phyloP scores from a whole-genome alignment of 2,329 filamentous ascomycete genomes.

The Beauveria varroae region DNA sequence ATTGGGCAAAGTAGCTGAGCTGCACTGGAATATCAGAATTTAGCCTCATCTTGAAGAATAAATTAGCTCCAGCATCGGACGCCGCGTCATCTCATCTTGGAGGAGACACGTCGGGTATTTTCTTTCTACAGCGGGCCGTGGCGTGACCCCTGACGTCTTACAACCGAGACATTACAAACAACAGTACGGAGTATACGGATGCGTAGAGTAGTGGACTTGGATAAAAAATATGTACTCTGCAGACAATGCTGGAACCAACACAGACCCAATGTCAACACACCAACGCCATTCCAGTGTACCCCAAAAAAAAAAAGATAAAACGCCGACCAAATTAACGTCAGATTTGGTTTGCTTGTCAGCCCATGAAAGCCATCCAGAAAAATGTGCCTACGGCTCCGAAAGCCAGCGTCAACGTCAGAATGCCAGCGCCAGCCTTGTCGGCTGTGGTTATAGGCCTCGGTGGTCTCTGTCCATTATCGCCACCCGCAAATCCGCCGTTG shows the following conservation, averaged over 20 bases:
- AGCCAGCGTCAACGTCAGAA: constrained; percentile 39
- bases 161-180: no score
- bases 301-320: not conserved
- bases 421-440: constrained; percentile 41
- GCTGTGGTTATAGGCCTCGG: constrained; percentile 30
- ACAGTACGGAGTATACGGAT: no score
- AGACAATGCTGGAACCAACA: not conserved
- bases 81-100: no score
- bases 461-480: constrained; percentile 20
- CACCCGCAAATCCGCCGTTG: constrained; percentile 21
- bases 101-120: no score
- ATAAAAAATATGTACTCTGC: not conserved
- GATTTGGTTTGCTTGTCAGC: constrained; percentile 4
- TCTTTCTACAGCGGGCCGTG: no score
- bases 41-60: no score
- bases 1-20: no score
- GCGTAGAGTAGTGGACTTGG: no score
- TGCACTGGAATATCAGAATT: no score
- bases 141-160: no score
- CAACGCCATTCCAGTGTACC: not conserved
- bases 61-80: no score
- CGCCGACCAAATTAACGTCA: not conserved
- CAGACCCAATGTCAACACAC: not conserved
- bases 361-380: constrained; percentile 41
- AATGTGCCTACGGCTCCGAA: constrained; percentile 35